Conservation (phyloP, 176 grass and related monocot genomes). For the Pontederia crassipes region DNA sequence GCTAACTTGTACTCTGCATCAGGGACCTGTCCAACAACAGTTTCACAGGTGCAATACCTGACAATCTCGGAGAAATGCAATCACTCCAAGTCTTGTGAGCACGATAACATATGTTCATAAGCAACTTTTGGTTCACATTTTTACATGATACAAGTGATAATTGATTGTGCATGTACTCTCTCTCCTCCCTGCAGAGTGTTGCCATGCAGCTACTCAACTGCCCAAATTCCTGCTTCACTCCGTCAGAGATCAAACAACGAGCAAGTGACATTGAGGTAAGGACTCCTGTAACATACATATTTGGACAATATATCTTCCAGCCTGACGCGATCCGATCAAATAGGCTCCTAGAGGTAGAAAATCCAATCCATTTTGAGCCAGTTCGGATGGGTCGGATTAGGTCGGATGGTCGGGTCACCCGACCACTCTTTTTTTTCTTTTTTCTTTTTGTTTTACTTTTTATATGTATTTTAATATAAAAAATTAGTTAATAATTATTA, state of each 20-base stretch:
- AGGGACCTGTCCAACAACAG: constrained; percentile 68
- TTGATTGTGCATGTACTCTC: not conserved
- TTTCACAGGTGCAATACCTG: constrained; percentile 47
- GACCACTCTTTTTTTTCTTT: no score
- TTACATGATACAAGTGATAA: not conserved
- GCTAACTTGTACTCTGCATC: constrained; percentile 9
- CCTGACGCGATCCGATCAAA: no score
- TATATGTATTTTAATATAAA: no score
- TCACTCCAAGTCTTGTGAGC: constrained; percentile 50
- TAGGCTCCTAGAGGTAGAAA: no score
- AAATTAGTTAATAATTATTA: no score
- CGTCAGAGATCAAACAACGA: constrained; percentile 25
- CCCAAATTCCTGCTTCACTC: constrained; percentile 32
- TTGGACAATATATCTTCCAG: no score
- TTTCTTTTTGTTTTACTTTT: no score
- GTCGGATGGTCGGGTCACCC: no score
- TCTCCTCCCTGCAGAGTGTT: constrained; percentile 59
- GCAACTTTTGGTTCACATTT: not conserved
- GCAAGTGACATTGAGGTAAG: constrained; percentile 44
- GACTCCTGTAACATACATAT: not conserved
- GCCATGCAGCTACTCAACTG: constrained; percentile 43
- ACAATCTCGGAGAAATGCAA: constrained; percentile 41
- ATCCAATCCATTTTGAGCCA: no score
- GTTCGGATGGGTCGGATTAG: no score
- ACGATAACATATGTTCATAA: not conserved